Conservation (phyloP, 176 grass and related monocot genomes). For the Rhipidocladum racemiflorum region DNA sequence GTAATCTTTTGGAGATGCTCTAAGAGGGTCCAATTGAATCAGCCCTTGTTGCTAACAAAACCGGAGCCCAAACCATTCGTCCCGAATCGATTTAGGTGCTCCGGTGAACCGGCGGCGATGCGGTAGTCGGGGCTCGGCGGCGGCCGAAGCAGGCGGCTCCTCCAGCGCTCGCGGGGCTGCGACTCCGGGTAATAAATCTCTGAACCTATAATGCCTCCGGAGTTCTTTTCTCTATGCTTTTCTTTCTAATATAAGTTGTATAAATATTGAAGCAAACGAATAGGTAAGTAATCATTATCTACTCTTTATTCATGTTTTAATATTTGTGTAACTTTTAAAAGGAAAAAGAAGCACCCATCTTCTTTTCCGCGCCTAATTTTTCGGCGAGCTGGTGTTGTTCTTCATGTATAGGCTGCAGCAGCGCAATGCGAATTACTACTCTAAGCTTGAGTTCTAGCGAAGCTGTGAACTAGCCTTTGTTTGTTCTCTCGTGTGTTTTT, state of each 20-base stretch:
- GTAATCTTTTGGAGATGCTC: no score
- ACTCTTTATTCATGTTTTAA: no score
- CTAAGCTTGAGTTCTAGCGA: background rate
- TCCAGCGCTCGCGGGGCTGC: slow-evolving; percentile 5
- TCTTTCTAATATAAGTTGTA: no score
- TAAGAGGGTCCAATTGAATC: no score
- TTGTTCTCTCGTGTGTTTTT: background rate
- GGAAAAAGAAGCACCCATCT: no score
- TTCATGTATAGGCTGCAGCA: background rate
- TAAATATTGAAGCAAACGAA: no score
- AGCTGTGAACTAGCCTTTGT: background rate
- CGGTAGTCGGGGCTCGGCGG: background rate
- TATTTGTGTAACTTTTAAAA: no score
- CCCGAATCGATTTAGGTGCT: background rate
- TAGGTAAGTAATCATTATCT: no score
- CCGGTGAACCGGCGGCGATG: background rate
- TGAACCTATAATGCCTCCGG: background rate
- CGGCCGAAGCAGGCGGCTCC: background rate
- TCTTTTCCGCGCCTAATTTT: background rate
- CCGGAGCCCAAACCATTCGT: no score
- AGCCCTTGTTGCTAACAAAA: no score
- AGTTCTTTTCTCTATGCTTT: no score
- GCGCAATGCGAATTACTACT: background rate
- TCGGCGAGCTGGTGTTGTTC: background rate
- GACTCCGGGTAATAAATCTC: slow-evolving; percentile 18